Base-by-base conservation (phyloP, 495 filamentous ascomycete species). In the Gamarada debralockiae region DNA sequence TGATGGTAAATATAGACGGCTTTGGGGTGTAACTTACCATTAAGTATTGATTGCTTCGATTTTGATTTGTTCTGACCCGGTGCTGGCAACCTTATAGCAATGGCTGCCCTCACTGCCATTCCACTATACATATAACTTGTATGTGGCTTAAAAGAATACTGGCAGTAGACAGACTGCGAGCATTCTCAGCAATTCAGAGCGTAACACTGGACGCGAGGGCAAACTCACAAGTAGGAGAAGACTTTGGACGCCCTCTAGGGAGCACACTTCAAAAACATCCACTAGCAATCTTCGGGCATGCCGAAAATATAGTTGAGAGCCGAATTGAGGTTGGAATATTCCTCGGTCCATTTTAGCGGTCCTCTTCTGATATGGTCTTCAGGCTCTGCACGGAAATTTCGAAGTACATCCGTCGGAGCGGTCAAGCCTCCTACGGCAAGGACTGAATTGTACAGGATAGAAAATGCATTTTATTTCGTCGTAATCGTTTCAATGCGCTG, bases 101-200 rank as follows among this genome's bases (percentile, higher is more conserved):
- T 10, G 12, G 49, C 49, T 13, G 49, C 43, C n/a, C 49, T 15
- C 5, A 43, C 49, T 21, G 49, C 49, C 49, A 52, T 52, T 8
- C 49, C 49, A 33, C 49, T 52, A 43, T 52, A 52, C 49, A 52
- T 52, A 33, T 52, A 52, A 21, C 49, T 24, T 15, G 14, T 29
- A 43, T 52, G 49, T 33, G 49, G 49, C 24, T 41, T 39, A 4
- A 52, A 23, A 52, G 49, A 25, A 43, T 52, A 21, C 13, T 52
- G 49, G 25, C 49, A 52, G 18, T 31, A 52, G 9, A 52, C 12
- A 24, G 49, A 52, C 49, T 52, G 17, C 3, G 15, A 0, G 21
- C n/a, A 15, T 15, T 21, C n/a, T n/a, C n/a, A n/a, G n/a, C n/a
- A n/a, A n/a, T n/a, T n/a, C n/a, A n/a, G n/a, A n/a, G n/a, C n/a